These are phyloP conservation scores for Novakomyces olei DNA, from an alignment of 805 yeast species.

Conservation along the genomic window DNA sequence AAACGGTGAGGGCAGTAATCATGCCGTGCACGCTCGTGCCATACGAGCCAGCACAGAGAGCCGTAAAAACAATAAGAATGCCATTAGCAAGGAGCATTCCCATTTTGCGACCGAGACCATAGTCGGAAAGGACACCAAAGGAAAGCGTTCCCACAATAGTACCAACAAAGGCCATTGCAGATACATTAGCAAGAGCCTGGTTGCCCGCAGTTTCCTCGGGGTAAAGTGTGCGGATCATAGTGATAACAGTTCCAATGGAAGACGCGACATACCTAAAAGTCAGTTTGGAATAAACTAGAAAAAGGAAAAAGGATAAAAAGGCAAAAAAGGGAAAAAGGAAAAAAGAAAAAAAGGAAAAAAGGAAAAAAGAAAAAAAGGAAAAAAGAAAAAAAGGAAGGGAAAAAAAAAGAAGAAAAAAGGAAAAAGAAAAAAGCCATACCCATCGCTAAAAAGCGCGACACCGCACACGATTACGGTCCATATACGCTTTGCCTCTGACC, in stretches of 20 bases:
- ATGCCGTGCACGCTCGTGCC: conserved; percentile 56
- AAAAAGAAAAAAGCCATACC: conserved; percentile 51
- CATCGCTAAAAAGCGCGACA: conserved; percentile 84
- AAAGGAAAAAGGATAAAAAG: neutral
- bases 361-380: neutral
- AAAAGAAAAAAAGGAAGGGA: no score
- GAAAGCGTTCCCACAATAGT: conserved; percentile 67
- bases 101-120: conserved; percentile 45
- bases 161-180: conserved; percentile 81
- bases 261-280: conserved; percentile 2
- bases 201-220: conserved; percentile 40
- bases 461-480: conserved; percentile 71
- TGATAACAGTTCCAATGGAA: conserved; percentile 53
- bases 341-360: neutral
- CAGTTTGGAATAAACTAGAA: neutral
- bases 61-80: conserved; percentile 53
- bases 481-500: conserved; percentile 4
- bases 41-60: conserved; percentile 72
- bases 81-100: conserved; percentile 67
- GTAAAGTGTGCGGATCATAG: conserved; percentile 46
- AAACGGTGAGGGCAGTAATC: conserved; percentile 62
- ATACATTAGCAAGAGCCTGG: conserved; percentile 51
- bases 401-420: neutral
- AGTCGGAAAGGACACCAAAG: conserved; percentile 67
- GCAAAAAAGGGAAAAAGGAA: neutral